Evolutionary conservation across 2,329 filamentous ascomycete species (phyloP), one percentile per base, ranked within the genome.

Genomic region (Paraconiothyrium sp.): DNA sequence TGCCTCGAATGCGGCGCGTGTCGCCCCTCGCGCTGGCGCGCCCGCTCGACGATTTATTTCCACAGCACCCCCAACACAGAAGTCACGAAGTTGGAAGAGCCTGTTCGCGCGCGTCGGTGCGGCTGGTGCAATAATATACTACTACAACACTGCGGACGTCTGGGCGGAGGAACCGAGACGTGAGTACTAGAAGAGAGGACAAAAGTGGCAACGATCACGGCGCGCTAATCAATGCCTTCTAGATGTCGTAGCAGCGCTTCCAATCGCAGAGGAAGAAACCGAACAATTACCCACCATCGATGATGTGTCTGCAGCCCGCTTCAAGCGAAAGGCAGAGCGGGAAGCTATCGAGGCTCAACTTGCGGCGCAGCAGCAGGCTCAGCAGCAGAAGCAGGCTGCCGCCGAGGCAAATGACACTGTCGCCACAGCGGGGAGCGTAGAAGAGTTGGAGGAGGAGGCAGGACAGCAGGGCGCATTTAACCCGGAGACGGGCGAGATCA

Each of bases 401-500:
- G 24, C 50, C 22, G 35, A 54, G 3, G 50, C 50, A 27, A 54
- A 54, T n/a, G 35, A 54, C 3, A 41, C 50, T 10, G 35, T 41
- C 14, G 50, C 50, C 22, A 43, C 73, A 60, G 78, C 63, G 9
- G 47, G 76, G 52, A 76, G 81, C 7, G 80, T 87, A 37, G 83
- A 84, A 67, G 86, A 83, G 20, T 82, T 95, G 14, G 91, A 97
- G 78, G 88, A 92, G 62, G 93, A 97, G 79, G 93, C 93, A 6
- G 87, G 83, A 64, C 89, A 94, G 76, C 89, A 98, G 80, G 95
- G 93, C 59, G 95, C 95, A 0, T 99, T 98, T 84, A 97, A 99
- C 80, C 93, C 94, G 2, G 95, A 98, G 83, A 99, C 95, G 10
- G 95, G 95, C 70, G 95, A 99, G 86, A 99, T 99, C 82, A 99